phyloP scores from a whole-genome alignment of 306 rosid genomes.

The Mucuna pruriens region DNA sequence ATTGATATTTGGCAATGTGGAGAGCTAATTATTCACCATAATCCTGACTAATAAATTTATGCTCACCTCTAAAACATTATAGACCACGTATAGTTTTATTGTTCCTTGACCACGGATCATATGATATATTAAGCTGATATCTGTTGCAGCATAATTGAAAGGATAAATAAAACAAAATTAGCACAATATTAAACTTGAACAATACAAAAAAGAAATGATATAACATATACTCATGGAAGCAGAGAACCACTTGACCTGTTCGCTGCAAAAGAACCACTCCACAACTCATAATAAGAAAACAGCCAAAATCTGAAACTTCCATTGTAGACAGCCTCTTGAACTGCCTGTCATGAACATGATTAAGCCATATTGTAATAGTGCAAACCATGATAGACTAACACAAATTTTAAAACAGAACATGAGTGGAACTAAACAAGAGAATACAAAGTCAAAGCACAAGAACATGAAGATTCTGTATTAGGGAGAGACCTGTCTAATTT shows the following conservation, averaged over 20 bases:
- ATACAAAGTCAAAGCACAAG: constrained; percentile 35
- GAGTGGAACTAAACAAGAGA: not conserved
- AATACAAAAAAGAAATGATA: constrained; percentile 20
- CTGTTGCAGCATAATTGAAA: constrained; percentile 49
- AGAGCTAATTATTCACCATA: constrained; percentile 17
- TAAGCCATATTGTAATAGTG: constrained; percentile 46
- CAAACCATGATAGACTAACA: constrained; percentile 34
- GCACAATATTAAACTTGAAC: constrained; percentile 18
- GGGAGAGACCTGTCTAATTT: constrained; percentile 5
- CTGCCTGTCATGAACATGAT: constrained; percentile 86
- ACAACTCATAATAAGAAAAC: constrained; percentile 77
- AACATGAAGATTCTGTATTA: constrained; percentile 10
- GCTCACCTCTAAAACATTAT: constrained; percentile 95
- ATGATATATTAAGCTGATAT: constrained; percentile 98
- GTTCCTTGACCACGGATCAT: constrained; percentile 99
- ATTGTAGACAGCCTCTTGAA: constrained; percentile 83
- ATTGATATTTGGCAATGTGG: constrained; percentile 32
- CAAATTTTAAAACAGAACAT: constrained; percentile 29
- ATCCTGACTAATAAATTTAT: constrained; percentile 25
- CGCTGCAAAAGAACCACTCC: constrained; percentile 86
- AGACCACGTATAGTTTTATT: constrained; percentile 89
- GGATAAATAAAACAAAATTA: constrained; percentile 28
- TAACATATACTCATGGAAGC: constrained; percentile 8
- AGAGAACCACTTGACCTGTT: constrained; percentile 63
- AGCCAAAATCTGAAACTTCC: constrained; percentile 90